A percentile compares a stretch with the other conserved stretches of the same genome.
Conservation (phyloP, 2,329 filamentous ascomycete species). For the Chaetothyriales sp. region DNA sequence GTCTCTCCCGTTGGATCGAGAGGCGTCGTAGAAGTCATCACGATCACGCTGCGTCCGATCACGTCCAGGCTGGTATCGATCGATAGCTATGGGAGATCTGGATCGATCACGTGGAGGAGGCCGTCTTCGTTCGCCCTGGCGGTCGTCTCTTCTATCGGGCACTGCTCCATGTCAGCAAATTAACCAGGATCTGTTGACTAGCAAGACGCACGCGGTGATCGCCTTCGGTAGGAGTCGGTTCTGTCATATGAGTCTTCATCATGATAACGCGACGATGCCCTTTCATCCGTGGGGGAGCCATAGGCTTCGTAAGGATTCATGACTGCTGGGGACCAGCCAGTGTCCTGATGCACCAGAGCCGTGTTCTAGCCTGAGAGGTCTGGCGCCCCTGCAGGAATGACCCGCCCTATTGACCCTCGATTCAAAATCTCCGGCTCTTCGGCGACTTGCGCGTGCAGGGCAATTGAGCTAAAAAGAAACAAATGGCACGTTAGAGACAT, state of each 20-base stretch:
- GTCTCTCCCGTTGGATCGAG: constrained; percentile 5
- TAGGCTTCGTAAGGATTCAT: constrained; percentile 36
- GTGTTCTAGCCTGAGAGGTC: not conserved
- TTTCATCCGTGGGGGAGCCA: constrained; percentile 25
- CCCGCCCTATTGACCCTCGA: not conserved
- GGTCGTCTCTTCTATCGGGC: constrained; percentile 23
- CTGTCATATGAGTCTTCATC: constrained; percentile 27
- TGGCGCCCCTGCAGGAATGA: not conserved
- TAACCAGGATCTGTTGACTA: not conserved
- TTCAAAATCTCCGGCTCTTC: constrained; percentile 4
- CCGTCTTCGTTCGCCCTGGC: constrained; percentile 7
- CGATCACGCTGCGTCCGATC: constrained; percentile 25
- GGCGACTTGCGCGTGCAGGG: constrained; percentile 2
- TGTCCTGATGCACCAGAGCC: constrained; percentile 3
- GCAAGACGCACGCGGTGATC: constrained; percentile 30
- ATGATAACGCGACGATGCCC: constrained; percentile 24
- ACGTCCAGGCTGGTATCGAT: constrained; percentile 46
- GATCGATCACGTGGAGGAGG: constrained; percentile 37
- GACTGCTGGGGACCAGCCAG: not conserved
- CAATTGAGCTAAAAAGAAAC: constrained; percentile 10
- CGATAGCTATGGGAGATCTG: constrained; percentile 46
- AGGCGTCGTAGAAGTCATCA: constrained; percentile 5
- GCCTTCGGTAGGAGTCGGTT: constrained; percentile 30
- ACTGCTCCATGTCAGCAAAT: constrained; percentile 3
- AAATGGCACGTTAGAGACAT: constrained; percentile 13